Base-by-base conservation (phyloP, 2,329 filamentous ascomycete genomes). In the Aspergillus sp. region DNA sequence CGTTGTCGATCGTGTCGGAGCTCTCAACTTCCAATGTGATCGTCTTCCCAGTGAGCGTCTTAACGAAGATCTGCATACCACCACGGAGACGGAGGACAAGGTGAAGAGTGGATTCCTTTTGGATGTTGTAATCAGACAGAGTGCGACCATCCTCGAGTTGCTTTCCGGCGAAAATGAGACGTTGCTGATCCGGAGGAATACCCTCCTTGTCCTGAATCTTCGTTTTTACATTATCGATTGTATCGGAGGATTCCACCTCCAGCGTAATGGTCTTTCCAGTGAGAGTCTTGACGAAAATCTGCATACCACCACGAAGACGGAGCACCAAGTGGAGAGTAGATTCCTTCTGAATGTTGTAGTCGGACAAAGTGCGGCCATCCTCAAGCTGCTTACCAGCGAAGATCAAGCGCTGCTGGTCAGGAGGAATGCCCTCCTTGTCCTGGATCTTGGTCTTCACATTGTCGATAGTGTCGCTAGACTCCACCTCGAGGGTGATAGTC, bases 371-470 rank as follows among this genome's bases (percentile, higher is more conserved):
- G 54, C 93, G 91, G 62, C 93, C 93, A 67, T 98, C 93, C 77
- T 98, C 93, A 4, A 97, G 86, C 75, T 97, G 93, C 84, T 97
- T 97, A 57, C 93, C 93, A 45, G 93, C 93, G 67, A 97, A 97
- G 75, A 97, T 97, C 66, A 97, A 78, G 68, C 93, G 93, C 82
- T 97, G 93, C 79, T 98, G 93, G 73, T 97, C 93, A 11, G 93
- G 93, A 47, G 93, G 93, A 56, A 97, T 97, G 24, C 93, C 93
- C 78, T 97, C 93, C 86, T 97, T 97, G 72, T 97, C 93, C 78
- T 97, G 93, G 44, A 97, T 97, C 85, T 97, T 97, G 51, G 84
- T 87, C 86, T 97, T 97, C 40, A 97, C 93, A 62, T 96, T 96
- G 82, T 96, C 92, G 77, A 96, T 96, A 41, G 92, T 96, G 69